Conservation (phyloP, 2,329 filamentous ascomycete species). For the Bipolaris victoriae region DNA sequence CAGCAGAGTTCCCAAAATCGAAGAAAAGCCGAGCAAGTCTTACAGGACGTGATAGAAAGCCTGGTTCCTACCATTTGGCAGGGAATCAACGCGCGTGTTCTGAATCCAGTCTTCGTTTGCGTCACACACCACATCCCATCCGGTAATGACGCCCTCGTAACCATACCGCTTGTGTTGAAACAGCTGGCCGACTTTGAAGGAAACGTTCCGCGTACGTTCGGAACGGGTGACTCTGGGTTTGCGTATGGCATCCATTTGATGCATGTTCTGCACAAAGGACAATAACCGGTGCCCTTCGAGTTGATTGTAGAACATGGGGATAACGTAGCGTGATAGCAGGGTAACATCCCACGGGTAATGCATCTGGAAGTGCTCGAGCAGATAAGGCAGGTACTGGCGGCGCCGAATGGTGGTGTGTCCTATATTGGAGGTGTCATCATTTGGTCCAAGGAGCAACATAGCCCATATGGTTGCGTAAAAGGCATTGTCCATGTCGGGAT, state of each 20-base stretch:
- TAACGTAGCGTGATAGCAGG: constrained; percentile 71
- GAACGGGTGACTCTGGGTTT: constrained; percentile 46
- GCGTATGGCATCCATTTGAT: constrained; percentile 61
- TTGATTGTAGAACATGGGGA: constrained; percentile 63
- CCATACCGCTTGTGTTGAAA: constrained; percentile 82
- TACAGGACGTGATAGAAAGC: constrained; percentile 88
- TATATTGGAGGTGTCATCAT: constrained; percentile 32
- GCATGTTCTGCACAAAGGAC: constrained; percentile 62
- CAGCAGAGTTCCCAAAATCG: neutral
- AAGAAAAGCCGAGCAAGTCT: constrained; percentile 51
- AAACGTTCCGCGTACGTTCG: constrained; percentile 24
- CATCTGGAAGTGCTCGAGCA: constrained; percentile 68
- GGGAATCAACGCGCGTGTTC: constrained; percentile 65
- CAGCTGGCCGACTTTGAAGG: constrained; percentile 71
- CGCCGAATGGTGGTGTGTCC: constrained; percentile 42
- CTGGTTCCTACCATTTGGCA: constrained; percentile 66
- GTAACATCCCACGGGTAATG: constrained; percentile 74
- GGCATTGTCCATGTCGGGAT: constrained; percentile 62
- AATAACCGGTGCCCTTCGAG: constrained; percentile 62
- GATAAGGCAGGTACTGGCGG: constrained; percentile 66
- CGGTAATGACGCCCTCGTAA: constrained; percentile 82
- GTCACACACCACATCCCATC: constrained; percentile 74
- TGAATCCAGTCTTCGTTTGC: constrained; percentile 67
- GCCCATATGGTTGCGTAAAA: constrained; percentile 79
- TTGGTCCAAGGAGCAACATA: constrained; percentile 51